Percentiles rank a stretch among this genome's conserved stretches.
Conservation (phyloP, 169 alveolate genomes). For the Cryptosporidium xiaoi region DNA sequence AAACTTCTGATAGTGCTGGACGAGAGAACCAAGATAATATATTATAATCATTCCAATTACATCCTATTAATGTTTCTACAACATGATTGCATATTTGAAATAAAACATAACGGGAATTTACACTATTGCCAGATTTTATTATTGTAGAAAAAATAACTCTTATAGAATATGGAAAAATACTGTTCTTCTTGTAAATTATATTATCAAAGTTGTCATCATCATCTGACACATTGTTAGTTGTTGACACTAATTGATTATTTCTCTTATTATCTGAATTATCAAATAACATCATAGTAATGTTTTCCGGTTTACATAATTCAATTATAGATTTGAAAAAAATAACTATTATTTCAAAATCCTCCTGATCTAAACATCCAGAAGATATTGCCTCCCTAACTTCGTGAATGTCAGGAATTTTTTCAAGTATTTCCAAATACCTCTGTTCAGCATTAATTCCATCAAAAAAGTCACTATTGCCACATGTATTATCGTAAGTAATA, state of each 20-base stretch:
- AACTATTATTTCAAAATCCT: slow-evolving; percentile 40
- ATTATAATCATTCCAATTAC: slow-evolving; percentile 33
- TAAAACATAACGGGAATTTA: slow-evolving; percentile 25
- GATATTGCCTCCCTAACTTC: slow-evolving; percentile 55
- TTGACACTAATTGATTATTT: neutral
- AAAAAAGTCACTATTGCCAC: too few relatives aligned
- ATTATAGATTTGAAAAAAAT: slow-evolving; percentile 3
- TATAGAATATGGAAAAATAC: slow-evolving; percentile 25
- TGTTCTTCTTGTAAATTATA: neutral
- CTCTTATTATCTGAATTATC: neutral
- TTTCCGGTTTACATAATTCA: slow-evolving; percentile 49
- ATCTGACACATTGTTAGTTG: neutral
- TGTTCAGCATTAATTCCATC: neutral
- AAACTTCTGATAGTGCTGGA: slow-evolving; percentile 47
- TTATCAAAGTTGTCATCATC: too few relatives aligned
- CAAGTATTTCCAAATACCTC: neutral
- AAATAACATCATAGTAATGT: slow-evolving; percentile 7
- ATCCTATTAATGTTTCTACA: slow-evolving; percentile 9
- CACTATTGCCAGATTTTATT: neutral
- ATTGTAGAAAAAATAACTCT: slow-evolving; percentile 5
- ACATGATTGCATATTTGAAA: slow-evolving; percentile 33
- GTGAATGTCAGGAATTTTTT: slow-evolving; percentile 37
- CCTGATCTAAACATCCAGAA: slow-evolving; percentile 34
- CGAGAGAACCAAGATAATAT: slow-evolving; percentile 51
- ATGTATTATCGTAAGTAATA: too few relatives aligned